Evolutionary conservation across 768 basidiomycete species (phyloP).

Genomic region (Phaeotremella fagi): DNA sequence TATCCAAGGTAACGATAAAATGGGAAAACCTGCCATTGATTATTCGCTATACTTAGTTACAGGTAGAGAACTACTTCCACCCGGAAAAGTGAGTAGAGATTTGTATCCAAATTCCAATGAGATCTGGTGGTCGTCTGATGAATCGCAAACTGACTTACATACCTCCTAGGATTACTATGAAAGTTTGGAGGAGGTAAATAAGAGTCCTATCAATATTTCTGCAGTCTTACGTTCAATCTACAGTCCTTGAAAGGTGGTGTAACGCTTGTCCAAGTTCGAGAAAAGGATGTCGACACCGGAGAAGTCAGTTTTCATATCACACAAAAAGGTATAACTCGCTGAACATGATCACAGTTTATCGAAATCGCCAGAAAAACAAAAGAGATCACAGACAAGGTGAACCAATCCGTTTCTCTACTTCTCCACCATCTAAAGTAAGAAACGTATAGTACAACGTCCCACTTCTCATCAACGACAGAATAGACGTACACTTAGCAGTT

Average conservation of each 20-base stretch:
- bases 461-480: conserved; percentile 61
- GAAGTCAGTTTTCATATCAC: conserved; percentile 59
- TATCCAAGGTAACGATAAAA: too few relatives aligned
- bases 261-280: conserved; percentile 81
- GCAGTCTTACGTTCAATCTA: not conserved
- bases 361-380: conserved; percentile 67
- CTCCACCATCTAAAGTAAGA: not conserved
- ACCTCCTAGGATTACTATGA: conserved; percentile 60
- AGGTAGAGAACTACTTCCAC: conserved; percentile 68
- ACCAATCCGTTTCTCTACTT: conserved; percentile 1
- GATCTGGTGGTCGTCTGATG: too few relatives aligned
- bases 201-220: not conserved
- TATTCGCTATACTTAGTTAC: conserved; percentile 78
- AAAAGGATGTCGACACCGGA: conserved; percentile 74
- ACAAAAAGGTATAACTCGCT: too few relatives aligned
- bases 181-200: conserved; percentile 65
- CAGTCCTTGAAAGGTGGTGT: conserved; percentile 82
- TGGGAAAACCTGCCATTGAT: conserved; percentile 41
- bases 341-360: conserved; percentile 59
- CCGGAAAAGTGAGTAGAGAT: conserved; percentile 60
- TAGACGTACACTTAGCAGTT: conserved; percentile 79
- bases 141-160: too few relatives aligned
- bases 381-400: conserved; percentile 59
- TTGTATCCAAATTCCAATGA: too few relatives aligned
- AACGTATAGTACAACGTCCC: conserved; percentile 63